A percentile compares a stretch with the other conserved stretches of the same genome.
Conservation (phyloP, 768 basidiomycete genomes). For the Mycena polygramma region DNA sequence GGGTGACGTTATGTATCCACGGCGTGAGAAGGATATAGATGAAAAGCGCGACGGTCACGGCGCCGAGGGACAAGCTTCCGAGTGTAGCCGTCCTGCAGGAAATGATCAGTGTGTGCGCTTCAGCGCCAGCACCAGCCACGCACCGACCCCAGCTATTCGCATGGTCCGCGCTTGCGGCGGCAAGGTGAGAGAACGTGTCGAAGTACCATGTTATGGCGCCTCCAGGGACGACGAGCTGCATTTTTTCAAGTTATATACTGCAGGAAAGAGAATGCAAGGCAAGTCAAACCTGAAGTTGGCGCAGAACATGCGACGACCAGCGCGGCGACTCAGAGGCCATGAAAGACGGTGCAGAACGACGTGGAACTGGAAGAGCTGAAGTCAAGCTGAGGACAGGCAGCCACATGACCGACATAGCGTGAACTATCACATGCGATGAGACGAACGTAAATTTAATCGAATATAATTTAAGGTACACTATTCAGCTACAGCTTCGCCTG, state of each 20-base stretch:
- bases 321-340: constrained; percentile 26
- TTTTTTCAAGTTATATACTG: not conserved
- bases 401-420: constrained; percentile 1
- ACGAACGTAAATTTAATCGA: not conserved
- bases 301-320: constrained; percentile 36
- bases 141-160: constrained; percentile 68
- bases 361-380: not conserved
- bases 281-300: constrained; percentile 36
- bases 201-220: constrained; percentile 72
- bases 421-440: constrained; percentile 9
- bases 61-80: constrained; percentile 65
- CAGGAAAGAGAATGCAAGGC: not conserved
- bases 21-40: constrained; percentile 78
- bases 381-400: not conserved
- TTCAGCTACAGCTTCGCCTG: constrained; percentile 50
- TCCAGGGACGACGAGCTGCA: constrained; percentile 79
- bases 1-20: constrained; percentile 74
- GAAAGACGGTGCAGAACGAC: constrained; percentile 3
- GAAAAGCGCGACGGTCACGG: constrained; percentile 77
- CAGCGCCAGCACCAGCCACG: constrained; percentile 38
- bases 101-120: constrained; percentile 8
- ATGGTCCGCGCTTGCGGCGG: constrained; percentile 41
- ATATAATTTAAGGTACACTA: not conserved
- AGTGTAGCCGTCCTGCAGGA: constrained; percentile 64
- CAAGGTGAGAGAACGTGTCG: constrained; percentile 67